Base-by-base conservation (phyloP, 352 stramenopile genomes). In the Pythium insidiosum region DNA sequence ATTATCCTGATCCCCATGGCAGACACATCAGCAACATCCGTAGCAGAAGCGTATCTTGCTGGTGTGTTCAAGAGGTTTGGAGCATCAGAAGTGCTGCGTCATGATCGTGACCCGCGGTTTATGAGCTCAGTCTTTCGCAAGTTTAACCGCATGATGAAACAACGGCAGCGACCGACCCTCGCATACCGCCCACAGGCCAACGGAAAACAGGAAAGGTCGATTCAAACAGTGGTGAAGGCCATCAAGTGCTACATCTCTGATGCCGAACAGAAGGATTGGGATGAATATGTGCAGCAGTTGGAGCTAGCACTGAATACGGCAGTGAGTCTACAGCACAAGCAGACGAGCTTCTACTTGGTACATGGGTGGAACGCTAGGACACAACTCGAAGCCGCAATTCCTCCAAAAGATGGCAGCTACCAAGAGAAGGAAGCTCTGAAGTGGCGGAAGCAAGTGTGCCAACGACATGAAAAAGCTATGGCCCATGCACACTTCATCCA, bases 51-150 rank as follows among this genome's bases (percentile, higher is more conserved):
- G n/a, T n/a, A n/a, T n/a, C n/a, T n/a, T n/a, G n/a, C n/a, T n/a
- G n/a, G n/a, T n/a, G n/a, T n/a, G n/a, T n/a, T n/a, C n/a, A 33
- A 33, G 28, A 26, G 47, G 10, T 54, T 61, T 24, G 51, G 47
- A 3, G 43, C 48, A 1, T 52, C 29, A 21, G 48, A 63, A 34
- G 31, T 31, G 1, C 51, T 64, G 13, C 41, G 56, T 0, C 50
- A 65, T 13, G 50, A 57, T 22, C 37, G 56, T 19, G 56, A 57
- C 7, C 50, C 45, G 2, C 44, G 38, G 4, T 66, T 66, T n/a
- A 66, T 61, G 51, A 43, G 40, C 19, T 41, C 51, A 26, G 47
- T 61, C 19, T 56, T 58, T 25, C 24, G 47, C 9, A 30, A 28
- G 1, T 61, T 58, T 21, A 58, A 48, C 18, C 29, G 23, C 9